Base-by-base conservation (phyloP, 2,329 filamentous ascomycete species). In the Myrmaecium sp. region DNA sequence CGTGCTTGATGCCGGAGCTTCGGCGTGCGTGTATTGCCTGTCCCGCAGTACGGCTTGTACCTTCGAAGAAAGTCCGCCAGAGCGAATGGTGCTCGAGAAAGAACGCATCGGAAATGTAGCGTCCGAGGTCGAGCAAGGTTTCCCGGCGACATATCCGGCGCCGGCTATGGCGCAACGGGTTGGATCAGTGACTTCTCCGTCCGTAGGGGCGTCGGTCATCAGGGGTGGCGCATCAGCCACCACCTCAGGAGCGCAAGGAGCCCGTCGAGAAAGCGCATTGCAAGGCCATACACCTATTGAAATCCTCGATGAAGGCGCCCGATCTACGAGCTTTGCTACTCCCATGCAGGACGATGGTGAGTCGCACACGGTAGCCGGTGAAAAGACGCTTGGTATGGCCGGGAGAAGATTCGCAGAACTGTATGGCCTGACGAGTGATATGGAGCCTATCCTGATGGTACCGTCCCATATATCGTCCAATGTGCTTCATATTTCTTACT, bases 361-460 rank as follows among this genome's bases (percentile, higher is more conserved):
- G 21, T n/a, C 12, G 9, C 16, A 23, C 19, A 28, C 12, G 21
- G 27, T 23, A 3, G 27, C 27, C 2, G 27, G 27, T 12, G 27
- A 22, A 21, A 15, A 13, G 25, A 27, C 32, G 8, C 30, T 34
- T 15, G 32, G 32, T 8, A 10, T 34, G 19, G 21, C 27, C 14
- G 12, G 10, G 8, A n/a, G 26, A 11, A 31, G 27, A 11, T 34
- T 34, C 13, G 32, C 32, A 9, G 32, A 34, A 19, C 14, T 34
- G 11, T 34, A 34, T 14, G 32, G 32, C 13, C 27, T 34, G 18
- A 30, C 29, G 5, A 34, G 32, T 21, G 32, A 34, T 20, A 34
- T 34, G 32, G 32, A 34, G 18, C 32, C 32, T 7, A 34, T 34
- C 17, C 30, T 34, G 6, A 34, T 34, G 32, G 27, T 22, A 16